phyloP scores from a whole-genome alignment of 1,139 yeast species.

The Lodderomyces margitis region DNA sequence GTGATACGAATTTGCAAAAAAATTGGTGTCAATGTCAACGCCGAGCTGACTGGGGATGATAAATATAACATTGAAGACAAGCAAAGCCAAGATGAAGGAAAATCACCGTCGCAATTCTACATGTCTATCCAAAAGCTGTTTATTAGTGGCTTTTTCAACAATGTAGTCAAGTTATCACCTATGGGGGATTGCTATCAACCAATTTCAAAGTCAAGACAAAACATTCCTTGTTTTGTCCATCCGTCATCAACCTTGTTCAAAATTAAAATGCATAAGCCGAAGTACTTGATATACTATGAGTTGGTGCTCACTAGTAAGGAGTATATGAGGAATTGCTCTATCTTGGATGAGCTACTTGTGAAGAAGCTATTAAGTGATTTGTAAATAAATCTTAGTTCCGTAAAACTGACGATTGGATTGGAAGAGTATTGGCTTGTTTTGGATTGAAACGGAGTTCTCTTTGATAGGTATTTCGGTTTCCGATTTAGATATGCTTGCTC shows the following conservation, averaged over 20 bases:
- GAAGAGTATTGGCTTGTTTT: too few relatives aligned
- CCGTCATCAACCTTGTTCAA: conserved; percentile 72
- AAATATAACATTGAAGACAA: background rate
- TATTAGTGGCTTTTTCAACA: conserved; percentile 79
- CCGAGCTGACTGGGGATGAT: conserved; percentile 9
- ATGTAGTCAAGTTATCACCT: conserved; percentile 66
- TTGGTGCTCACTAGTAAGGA: conserved; percentile 84
- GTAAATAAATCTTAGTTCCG: too few relatives aligned
- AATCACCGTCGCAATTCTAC: conserved; percentile 18
- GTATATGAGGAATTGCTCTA: conserved; percentile 83
- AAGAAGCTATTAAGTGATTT: too few relatives aligned
- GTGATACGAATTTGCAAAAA: conserved; percentile 59
- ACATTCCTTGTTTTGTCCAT: conserved; percentile 64
- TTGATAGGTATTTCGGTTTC: too few relatives aligned
- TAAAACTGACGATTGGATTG: too few relatives aligned
- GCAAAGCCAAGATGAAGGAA: background rate
- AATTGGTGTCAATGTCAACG: conserved; percentile 45
- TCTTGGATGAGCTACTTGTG: conserved; percentile 45
- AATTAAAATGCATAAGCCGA: conserved; percentile 58
- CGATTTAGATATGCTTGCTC: too few relatives aligned
- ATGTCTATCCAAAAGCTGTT: conserved; percentile 59
- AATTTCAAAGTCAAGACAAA: conserved; percentile 30
- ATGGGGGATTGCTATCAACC: conserved; percentile 73
- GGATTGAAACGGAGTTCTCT: too few relatives aligned
- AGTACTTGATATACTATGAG: conserved; percentile 74